Conservation (phyloP, 2,329 filamentous ascomycete species). For the Cytospora piceae region DNA sequence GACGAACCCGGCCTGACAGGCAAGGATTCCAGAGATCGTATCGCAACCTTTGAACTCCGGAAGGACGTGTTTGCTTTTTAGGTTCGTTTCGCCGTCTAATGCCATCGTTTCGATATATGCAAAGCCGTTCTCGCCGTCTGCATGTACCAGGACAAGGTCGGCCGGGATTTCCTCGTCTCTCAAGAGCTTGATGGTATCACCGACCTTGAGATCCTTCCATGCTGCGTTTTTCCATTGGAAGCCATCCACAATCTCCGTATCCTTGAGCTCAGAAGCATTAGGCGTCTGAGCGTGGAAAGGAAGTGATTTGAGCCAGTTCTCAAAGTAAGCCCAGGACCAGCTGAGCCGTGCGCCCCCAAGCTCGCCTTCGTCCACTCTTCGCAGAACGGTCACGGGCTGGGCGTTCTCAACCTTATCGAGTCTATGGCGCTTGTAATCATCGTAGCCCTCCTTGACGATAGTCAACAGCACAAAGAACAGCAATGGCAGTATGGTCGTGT, state of each 20-base stretch:
- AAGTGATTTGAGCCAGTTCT: background rate
- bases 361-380: constrained; percentile 57
- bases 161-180: constrained; percentile 83
- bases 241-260: constrained; percentile 32
- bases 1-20: constrained; percentile 64
- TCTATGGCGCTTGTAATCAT: constrained; percentile 79
- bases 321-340: background rate
- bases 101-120: constrained; percentile 89
- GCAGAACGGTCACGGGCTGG: constrained; percentile 51
- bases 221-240: constrained; percentile 54
- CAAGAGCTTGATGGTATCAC: constrained; percentile 52
- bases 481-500: constrained; percentile 74
- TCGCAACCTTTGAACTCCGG: constrained; percentile 62
- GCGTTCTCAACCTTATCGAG: constrained; percentile 82
- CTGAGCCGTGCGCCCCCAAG: constrained; percentile 52
- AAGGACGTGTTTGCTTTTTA: constrained; percentile 75
- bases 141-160: constrained; percentile 79
- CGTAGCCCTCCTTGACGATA: constrained; percentile 84
- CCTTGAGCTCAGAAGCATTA: background rate
- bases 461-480: constrained; percentile 79
- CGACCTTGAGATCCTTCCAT: constrained; percentile 54
- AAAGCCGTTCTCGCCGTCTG: constrained; percentile 74
- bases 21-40: constrained; percentile 56
- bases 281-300: background rate
- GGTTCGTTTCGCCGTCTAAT: constrained; percentile 79